These are phyloP conservation scores for Annulohypoxylon moriforme DNA, from an alignment of 495 filamentous ascomycete species.

Conservation along the genomic window DNA sequence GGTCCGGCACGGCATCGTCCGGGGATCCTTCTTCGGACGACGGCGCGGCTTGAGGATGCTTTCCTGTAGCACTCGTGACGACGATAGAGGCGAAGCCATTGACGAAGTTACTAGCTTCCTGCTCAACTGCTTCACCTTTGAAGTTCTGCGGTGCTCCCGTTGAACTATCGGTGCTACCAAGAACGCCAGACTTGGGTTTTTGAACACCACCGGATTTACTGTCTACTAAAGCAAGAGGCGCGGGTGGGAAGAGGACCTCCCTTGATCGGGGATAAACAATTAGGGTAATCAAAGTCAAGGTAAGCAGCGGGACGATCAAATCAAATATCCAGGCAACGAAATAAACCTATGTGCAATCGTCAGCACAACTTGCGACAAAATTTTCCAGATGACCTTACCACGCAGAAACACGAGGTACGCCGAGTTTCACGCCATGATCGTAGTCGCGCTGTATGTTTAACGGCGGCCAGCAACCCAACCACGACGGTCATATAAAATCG, in stretches of 20 bases:
- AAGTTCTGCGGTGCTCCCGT: slow-evolving; percentile 87
- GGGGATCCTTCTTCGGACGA: slow-evolving; percentile 55
- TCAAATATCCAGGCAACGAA: slow-evolving; percentile 79
- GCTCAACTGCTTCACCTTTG: slow-evolving; percentile 87
- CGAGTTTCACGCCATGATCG: slow-evolving; percentile 82
- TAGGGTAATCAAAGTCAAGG: slow-evolving; percentile 68
- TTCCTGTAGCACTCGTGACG: slow-evolving; percentile 79
- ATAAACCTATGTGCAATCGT: slow-evolving; percentile 66
- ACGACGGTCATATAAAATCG: slow-evolving; percentile 85
- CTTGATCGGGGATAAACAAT: slow-evolving; percentile 75
- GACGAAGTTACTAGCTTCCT: slow-evolving; percentile 85
- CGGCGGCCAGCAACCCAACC: slow-evolving; percentile 71
- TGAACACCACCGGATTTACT: slow-evolving; percentile 71
- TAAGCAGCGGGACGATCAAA: slow-evolving; percentile 72
- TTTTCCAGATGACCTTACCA: slow-evolving; percentile 53
- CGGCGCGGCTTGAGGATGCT: slow-evolving; percentile 67
- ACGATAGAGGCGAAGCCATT: slow-evolving; percentile 79
- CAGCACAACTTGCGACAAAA: neutral
- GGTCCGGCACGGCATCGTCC: slow-evolving; percentile 67
- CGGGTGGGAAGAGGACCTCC: slow-evolving; percentile 76
- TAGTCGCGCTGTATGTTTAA: slow-evolving; percentile 79
- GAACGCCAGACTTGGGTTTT: slow-evolving; percentile 74
- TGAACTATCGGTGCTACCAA: slow-evolving; percentile 80
- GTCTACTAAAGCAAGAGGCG: slow-evolving; percentile 73
- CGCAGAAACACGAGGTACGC: slow-evolving; percentile 74